A percentile compares a stretch with the other conserved stretches of the same genome.
Conservation (phyloP, 106 monocot species). For the Dendrobium chrysotoxum region DNA sequence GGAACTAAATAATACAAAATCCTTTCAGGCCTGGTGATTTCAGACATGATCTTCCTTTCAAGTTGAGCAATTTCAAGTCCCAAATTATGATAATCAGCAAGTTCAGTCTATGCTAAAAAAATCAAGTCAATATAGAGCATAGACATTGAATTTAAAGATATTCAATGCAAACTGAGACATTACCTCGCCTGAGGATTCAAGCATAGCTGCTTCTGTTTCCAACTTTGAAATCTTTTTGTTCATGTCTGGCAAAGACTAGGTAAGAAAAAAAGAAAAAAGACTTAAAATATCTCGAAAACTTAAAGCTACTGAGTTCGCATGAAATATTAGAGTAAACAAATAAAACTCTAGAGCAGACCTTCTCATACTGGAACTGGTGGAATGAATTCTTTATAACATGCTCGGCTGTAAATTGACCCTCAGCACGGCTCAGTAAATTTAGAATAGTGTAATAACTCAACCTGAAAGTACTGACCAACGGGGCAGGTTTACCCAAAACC, state of each 20-base stretch:
- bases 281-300: background rate
- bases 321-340: conserved; percentile 2
- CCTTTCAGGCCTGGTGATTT: conserved; percentile 92
- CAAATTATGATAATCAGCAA: conserved; percentile 84
- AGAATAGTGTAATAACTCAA: conserved; percentile 94
- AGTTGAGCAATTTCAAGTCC: conserved; percentile 73
- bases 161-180: conserved; percentile 9
- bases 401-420: conserved; percentile 99
- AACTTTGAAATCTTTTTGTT: conserved; percentile 52
- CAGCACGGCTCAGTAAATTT: conserved; percentile 92
- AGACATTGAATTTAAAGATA: background rate
- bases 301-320: conserved; percentile 1
- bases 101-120: conserved; percentile 45
- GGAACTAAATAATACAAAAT: conserved; percentile 69
- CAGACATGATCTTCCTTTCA: conserved; percentile 88
- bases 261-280: background rate
- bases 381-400: conserved; percentile 98
- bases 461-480: conserved; percentile 96
- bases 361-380: conserved; percentile 99
- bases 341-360: conserved; percentile 25
- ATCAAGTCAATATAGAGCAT: background rate
- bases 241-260: conserved; percentile 78
- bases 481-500: conserved; percentile 96
- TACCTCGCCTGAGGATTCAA: conserved; percentile 93
- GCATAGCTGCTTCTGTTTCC: conserved; percentile 79